Conservation (phyloP, 495 filamentous ascomycete species). For the Neurospora sp. region DNA sequence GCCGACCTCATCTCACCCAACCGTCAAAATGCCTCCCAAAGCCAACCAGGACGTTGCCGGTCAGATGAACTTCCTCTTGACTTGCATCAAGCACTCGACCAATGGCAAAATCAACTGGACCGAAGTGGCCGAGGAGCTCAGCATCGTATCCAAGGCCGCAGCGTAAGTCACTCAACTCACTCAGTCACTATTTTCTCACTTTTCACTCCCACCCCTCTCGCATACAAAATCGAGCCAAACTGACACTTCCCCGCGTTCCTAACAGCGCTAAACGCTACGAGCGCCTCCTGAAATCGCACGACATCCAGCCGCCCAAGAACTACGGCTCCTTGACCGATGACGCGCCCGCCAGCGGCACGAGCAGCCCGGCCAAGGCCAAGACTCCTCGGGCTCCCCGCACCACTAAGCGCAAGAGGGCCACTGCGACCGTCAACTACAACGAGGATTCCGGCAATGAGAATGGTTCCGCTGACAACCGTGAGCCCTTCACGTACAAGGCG, state of each 20-base stretch:
- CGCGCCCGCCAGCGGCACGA: not conserved
- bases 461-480: not conserved
- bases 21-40: constrained; percentile 35
- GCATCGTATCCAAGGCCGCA: constrained; percentile 52
- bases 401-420: not conserved
- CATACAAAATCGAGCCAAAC: not conserved
- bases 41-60: constrained; percentile 30
- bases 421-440: not conserved
- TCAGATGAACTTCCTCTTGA: constrained; percentile 54
- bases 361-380: not conserved
- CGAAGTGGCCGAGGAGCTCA: constrained; percentile 52
- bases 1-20: not conserved
- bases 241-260: not conserved
- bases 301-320: constrained; percentile 21
- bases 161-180: constrained; percentile 45
- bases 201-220: not conserved
- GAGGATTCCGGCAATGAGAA: not conserved
- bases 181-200: not conserved
- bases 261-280: constrained; percentile 45
- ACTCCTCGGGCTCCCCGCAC: not conserved
- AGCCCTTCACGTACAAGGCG: not conserved
- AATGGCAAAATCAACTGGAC: constrained; percentile 51
- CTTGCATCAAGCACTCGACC: constrained; percentile 49
- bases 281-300: constrained; percentile 50
- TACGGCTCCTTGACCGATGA: not conserved